Conservation (phyloP, 169 alveolate genomes). For the Plasmodium blacklocki region DNA sequence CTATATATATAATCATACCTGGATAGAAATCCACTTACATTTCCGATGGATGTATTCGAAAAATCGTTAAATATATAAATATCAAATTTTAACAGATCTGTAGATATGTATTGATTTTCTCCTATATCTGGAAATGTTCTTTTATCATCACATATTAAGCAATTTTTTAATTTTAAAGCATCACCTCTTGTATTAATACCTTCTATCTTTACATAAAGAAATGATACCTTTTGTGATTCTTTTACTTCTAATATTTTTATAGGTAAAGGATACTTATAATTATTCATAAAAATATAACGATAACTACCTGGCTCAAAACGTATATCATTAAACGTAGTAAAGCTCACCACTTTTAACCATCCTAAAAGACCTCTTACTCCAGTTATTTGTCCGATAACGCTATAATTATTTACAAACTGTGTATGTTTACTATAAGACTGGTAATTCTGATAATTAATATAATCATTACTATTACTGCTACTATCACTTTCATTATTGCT, state of each 20-base stretch:
- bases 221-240: slow-evolving; percentile 55
- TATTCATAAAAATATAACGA: slow-evolving; percentile 69
- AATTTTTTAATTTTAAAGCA: slow-evolving; percentile 65
- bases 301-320: slow-evolving; percentile 43
- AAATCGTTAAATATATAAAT: slow-evolving; percentile 59
- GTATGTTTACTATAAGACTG: background rate
- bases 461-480: too few relatives aligned
- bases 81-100: slow-evolving; percentile 64
- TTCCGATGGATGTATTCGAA: slow-evolving; percentile 54
- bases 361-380: slow-evolving; percentile 67
- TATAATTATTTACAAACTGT: slow-evolving; percentile 36
- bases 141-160: slow-evolving; percentile 75
- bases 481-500: background rate
- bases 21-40: slow-evolving; percentile 44
- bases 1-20: slow-evolving; percentile 59
- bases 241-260: slow-evolving; percentile 52
- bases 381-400: slow-evolving; percentile 71
- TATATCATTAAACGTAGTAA: slow-evolving; percentile 68
- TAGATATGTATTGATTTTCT: slow-evolving; percentile 69
- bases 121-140: slow-evolving; percentile 31
- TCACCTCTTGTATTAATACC: slow-evolving; percentile 53
- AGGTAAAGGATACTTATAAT: slow-evolving; percentile 58
- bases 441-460: too few relatives aligned
- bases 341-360: slow-evolving; percentile 51
- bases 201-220: slow-evolving; percentile 61